Evolutionary conservation across 768 basidiomycete species (phyloP).

Genomic region (Trametes meyenii): DNA sequence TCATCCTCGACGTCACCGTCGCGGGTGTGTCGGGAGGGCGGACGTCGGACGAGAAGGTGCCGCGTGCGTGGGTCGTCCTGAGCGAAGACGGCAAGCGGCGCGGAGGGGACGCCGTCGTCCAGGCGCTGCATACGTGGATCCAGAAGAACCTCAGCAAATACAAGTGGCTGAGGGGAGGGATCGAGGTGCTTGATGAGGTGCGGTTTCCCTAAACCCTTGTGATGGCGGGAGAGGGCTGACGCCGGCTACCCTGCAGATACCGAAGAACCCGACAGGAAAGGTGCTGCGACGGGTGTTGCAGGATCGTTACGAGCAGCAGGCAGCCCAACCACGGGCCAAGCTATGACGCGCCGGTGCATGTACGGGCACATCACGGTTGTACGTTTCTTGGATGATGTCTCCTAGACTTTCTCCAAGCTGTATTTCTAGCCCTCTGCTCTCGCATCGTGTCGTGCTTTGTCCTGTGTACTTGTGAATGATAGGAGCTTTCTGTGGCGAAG

Average conservation of each 20-base stretch:
- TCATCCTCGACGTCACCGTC: slow-evolving; percentile 69
- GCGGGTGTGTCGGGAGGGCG: slow-evolving; percentile 76
- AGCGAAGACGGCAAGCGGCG: slow-evolving; percentile 53
- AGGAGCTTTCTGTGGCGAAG: too few species aligned
- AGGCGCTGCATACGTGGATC: slow-evolving; percentile 62
- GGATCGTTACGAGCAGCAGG: slow-evolving; percentile 52
- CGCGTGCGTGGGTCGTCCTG: slow-evolving; percentile 79
- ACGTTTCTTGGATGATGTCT: background rate
- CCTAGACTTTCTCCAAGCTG: background rate
- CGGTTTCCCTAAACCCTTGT: slow-evolving; percentile 25
- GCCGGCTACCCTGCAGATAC: slow-evolving; percentile 57
- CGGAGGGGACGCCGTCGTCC: slow-evolving; percentile 45
- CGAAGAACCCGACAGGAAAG: slow-evolving; percentile 63
- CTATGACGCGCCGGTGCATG: slow-evolving; percentile 5
- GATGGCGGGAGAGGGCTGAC: too few species aligned
- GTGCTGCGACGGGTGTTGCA: slow-evolving; percentile 62
- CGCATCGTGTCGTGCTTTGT: background rate
- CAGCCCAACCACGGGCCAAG: slow-evolving; percentile 10
- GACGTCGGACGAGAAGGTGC: slow-evolving; percentile 71
- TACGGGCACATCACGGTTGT: background rate
- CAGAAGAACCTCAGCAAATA: slow-evolving; percentile 67
- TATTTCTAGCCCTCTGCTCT: background rate
- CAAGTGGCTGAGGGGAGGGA: slow-evolving; percentile 77
- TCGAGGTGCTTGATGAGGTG: slow-evolving; percentile 66
- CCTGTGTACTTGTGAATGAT: background rate